Percentiles rank a stretch among this genome's conserved stretches.
Conservation (phyloP, 768 basidiomycete species). For the Rhizopogon sp. region DNA sequence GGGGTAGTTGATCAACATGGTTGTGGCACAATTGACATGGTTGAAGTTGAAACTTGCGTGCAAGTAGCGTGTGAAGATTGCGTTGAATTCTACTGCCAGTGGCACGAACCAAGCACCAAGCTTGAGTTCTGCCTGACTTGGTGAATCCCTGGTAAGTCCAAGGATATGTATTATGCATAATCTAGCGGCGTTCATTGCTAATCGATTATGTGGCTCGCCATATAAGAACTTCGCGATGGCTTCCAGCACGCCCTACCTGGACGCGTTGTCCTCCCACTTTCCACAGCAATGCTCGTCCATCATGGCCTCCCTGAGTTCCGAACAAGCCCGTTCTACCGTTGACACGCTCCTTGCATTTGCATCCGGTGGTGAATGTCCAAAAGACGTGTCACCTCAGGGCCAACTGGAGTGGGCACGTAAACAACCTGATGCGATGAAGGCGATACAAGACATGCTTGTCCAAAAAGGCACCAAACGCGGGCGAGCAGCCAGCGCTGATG, state of each 20-base stretch:
- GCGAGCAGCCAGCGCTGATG: slow-evolving; percentile 13
- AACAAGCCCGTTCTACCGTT: slow-evolving; percentile 5
- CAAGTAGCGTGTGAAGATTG: too few relatives aligned
- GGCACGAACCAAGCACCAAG: too few relatives aligned
- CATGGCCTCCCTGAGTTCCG: slow-evolving; percentile 6
- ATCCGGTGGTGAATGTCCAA: slow-evolving; percentile 22
- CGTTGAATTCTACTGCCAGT: too few relatives aligned
- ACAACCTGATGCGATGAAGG: slow-evolving; percentile 18
- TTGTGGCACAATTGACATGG: too few relatives aligned
- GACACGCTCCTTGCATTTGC: slow-evolving; percentile 26
- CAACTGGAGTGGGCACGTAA: slow-evolving; percentile 19
- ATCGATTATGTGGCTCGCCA: background rate
- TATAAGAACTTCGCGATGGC: background rate
- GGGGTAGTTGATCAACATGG: too few relatives aligned
- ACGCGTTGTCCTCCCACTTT: slow-evolving; percentile 15
- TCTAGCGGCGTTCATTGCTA: background rate
- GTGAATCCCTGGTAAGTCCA: background rate
- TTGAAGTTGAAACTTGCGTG: too few relatives aligned
- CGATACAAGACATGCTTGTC: slow-evolving; percentile 11
- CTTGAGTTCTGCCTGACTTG: too few relatives aligned
- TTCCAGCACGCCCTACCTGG: slow-evolving; percentile 20
- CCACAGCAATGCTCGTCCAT: slow-evolving; percentile 8
- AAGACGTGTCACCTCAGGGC: slow-evolving; percentile 4
- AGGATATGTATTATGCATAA: background rate
- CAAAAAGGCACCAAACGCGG: slow-evolving; percentile 16